phyloP scores from a whole-genome alignment of 2,329 filamentous ascomycete genomes.

The Ophiostoma australiae region DNA sequence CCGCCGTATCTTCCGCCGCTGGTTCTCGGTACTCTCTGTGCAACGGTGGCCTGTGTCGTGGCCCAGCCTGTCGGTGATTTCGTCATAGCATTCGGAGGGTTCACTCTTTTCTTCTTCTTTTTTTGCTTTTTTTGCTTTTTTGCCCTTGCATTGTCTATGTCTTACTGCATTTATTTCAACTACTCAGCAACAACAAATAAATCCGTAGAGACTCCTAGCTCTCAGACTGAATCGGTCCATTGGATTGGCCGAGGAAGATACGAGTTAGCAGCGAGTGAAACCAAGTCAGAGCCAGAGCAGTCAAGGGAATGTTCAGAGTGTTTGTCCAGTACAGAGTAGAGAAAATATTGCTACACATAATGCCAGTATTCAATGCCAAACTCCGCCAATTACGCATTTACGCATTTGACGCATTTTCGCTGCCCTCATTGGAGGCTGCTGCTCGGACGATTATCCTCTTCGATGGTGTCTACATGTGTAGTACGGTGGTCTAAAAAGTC shows the following conservation, averaged over 20 bases:
- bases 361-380: not conserved
- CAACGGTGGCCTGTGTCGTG: not conserved
- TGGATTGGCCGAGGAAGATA: conserved; percentile 16
- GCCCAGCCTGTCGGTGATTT: conserved; percentile 2
- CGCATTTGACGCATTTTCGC: no score
- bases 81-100: not conserved
- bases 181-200: not conserved
- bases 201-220: not conserved
- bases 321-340: not conserved
- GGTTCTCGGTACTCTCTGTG: conserved; percentile 4
- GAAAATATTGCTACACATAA: not conserved
- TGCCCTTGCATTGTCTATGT: not conserved
- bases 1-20: not conserved
- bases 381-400: not conserved
- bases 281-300: not conserved
- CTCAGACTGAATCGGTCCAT: conserved; percentile 8
- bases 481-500: not conserved
- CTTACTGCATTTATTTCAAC: not conserved
- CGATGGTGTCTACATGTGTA: not conserved
- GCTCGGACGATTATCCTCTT: not conserved
- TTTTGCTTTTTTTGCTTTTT: not conserved
- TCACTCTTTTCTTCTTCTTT: not conserved
- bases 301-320: not conserved
- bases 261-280: conserved; percentile 12
- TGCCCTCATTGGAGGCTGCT: not conserved